A percentile compares a stretch with the other conserved stretches of the same genome.
These are phyloP conservation scores for Rhodotorula sp. DNA, from an alignment of 1,284 basidiomycete genomes.

Conservation along the genomic window DNA sequence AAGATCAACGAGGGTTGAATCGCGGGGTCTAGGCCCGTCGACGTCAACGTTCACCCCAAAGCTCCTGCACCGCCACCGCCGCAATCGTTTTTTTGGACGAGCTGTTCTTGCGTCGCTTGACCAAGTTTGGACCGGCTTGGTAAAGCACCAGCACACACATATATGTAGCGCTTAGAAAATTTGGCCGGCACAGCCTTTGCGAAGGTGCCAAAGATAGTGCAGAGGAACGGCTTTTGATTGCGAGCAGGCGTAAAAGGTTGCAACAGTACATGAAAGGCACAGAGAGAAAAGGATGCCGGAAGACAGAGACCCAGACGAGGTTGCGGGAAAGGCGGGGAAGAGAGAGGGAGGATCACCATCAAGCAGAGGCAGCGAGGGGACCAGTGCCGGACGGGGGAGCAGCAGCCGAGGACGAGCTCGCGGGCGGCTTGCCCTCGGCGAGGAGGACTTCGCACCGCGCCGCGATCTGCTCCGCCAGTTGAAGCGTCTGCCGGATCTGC, in stretches of 20 bases:
- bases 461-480: slow-evolving; percentile 35
- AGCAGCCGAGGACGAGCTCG: not conserved
- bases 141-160: too few species aligned
- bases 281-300: not conserved
- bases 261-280: not conserved
- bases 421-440: not conserved
- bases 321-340: too few species aligned
- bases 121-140: not conserved
- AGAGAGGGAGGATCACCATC: not conserved
- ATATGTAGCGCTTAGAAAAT: not conserved
- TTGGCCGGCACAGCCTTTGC: not conserved
- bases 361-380: not conserved
- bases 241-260: not conserved
- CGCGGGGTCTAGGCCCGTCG: too few species aligned
- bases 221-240: not conserved
- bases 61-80: not conserved
- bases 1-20: not conserved
- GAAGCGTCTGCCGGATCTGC: slow-evolving; percentile 36
- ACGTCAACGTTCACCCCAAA: not conserved
- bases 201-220: not conserved
- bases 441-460: slow-evolving; percentile 36
- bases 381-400: not conserved
- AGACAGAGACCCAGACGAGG: not conserved
- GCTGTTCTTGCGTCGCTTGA: not conserved
- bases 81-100: not conserved